Evolutionary conservation across 192 early-diverging fungal genomes (phyloP).

Genomic region (Gorgonomyces haynaldii): DNA sequence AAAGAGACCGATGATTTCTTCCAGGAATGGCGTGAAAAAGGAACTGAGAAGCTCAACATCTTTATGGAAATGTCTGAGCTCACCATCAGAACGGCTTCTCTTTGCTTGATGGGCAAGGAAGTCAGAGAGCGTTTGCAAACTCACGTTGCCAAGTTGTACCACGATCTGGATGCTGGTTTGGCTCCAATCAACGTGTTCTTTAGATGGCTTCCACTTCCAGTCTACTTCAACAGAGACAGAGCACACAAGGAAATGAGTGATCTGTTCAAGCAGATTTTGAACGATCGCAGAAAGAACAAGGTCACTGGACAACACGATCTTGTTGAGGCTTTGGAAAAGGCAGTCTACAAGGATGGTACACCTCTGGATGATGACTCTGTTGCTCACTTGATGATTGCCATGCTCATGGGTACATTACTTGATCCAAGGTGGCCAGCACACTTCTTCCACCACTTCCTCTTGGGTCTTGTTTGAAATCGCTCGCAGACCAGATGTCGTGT

Average conservation of each 20-base stretch:
- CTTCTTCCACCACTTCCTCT: conserved; percentile 77
- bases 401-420: no score
- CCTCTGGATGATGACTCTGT: conserved; percentile 71
- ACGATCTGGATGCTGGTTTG: conserved; percentile 88
- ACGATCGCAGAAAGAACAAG: conserved; percentile 48
- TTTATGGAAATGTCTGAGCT: conserved; percentile 76
- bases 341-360: conserved; percentile 81
- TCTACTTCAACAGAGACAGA: conserved; percentile 71
- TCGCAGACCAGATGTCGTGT: conserved; percentile 54
- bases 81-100: conserved; percentile 87
- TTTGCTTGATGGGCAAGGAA: conserved; percentile 89
- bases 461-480: conserved; percentile 89
- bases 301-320: conserved; percentile 56
- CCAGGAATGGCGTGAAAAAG: conserved; percentile 16
- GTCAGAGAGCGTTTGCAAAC: conserved; percentile 69
- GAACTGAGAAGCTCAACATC: conserved; percentile 35
- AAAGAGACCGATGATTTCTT: conserved; percentile 75
- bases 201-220: conserved; percentile 78
- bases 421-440: conserved; percentile 99
- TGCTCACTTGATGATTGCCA: conserved; percentile 94
- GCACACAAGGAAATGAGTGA: conserved; percentile 74
- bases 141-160: conserved; percentile 75
- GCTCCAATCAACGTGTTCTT: conserved; percentile 92
- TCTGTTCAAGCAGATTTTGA: conserved; percentile 70
- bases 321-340: conserved; percentile 70